Evolutionary conservation across 176 grass and related monocot species (phyloP).

Genomic region (Oryza officinalis): DNA sequence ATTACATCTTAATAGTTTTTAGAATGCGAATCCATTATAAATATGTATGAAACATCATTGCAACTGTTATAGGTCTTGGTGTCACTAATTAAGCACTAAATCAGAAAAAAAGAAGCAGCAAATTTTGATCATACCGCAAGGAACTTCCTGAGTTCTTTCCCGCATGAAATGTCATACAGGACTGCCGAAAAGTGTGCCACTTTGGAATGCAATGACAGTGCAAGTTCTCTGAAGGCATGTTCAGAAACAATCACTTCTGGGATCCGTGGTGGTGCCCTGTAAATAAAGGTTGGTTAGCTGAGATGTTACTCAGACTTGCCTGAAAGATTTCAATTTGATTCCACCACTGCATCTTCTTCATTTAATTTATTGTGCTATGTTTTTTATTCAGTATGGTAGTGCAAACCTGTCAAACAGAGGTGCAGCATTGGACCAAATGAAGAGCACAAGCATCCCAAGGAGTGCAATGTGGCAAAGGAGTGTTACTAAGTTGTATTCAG

Average conservation of each 20-base stretch:
- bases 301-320: neutral
- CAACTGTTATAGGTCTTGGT: too few species aligned
- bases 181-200: slow-evolving; percentile 35
- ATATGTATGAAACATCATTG: too few species aligned
- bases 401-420: slow-evolving; percentile 68
- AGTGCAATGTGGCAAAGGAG: slow-evolving; percentile 77
- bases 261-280: slow-evolving; percentile 53
- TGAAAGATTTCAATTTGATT: neutral
- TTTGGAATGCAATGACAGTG: slow-evolving; percentile 51
- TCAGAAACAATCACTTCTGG: slow-evolving; percentile 68
- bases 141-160: slow-evolving; percentile 82
- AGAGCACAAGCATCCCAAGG: slow-evolving; percentile 66
- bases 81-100: neutral
- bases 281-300: slow-evolving; percentile 3
- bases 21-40: too few species aligned
- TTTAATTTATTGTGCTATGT: neutral
- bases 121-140: slow-evolving; percentile 52
- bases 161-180: slow-evolving; percentile 70
- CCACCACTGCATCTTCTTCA: neutral
- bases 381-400: neutral
- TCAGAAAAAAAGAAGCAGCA: neutral
- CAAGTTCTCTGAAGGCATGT: slow-evolving; percentile 58
- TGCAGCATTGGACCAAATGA: slow-evolving; percentile 61
- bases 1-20: too few species aligned
- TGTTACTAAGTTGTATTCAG: slow-evolving; percentile 72